Evolutionary conservation across 805 yeast species (phyloP), one percentile per base, ranked within the genome.

Genomic region (Metschnikowia borealis): DNA sequence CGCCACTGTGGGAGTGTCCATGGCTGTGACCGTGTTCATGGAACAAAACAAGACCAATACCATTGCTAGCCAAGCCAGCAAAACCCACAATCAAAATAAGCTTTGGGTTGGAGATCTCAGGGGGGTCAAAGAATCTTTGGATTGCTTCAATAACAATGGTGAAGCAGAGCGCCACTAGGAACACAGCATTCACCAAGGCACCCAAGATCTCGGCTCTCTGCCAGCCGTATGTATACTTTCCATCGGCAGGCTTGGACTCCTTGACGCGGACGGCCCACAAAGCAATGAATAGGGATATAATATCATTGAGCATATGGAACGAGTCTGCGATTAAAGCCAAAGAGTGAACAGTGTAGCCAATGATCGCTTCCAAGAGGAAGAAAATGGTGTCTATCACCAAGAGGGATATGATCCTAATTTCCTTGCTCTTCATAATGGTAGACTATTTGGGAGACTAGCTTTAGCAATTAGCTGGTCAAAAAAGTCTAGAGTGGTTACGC

Each of bases 191-290:
- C 57, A 92, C 81, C 52, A 92, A 77, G 7, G 98, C 99, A 50
- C 99, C 99, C 53, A 92, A 75, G 47, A 92, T 91, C 68, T 92
- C 99, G 5, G 98, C 98, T 58, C 99, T 79, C 67, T 92, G 96
- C 96, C 97, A 89, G 15, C 99, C 99, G 62, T 94, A 92, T 2
- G 98, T 94, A 71, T 88, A 92, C 51, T 84, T 84, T 2, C 94
- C 85, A 65, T 89, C 94, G 0, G 96, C 94, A 29, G 83, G 82
- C 61, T 83, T 80, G 37, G 81, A 82, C 59, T 86, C 86, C 47
- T 97, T 90, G 11, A 90, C 96, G 54, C 81, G 81, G 18, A 94
- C 98, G 0, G 99, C 99, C 97, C 97, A 92, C 32, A 91, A 73
- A 0, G 99, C 99, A 46, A 92, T 90, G 17, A 91, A 56, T 34